phyloP scores from a whole-genome alignment of 176 grass and related monocot species.

The Bromus sterilis region DNA sequence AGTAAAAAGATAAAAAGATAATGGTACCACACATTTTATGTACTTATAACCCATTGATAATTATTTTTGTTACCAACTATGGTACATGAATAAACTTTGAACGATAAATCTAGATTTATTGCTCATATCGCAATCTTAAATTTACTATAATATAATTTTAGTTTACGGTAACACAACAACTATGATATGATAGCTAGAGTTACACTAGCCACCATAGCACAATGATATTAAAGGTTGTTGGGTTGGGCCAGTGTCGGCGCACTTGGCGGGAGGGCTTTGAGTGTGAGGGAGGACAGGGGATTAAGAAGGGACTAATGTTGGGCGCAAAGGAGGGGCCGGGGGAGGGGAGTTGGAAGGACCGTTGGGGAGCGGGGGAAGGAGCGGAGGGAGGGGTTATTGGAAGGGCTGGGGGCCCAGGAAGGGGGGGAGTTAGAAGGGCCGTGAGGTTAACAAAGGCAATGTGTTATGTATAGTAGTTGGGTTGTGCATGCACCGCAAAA shows the following conservation, averaged over 20 bases:
- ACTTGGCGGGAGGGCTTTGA: neutral
- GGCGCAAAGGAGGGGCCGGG: no score
- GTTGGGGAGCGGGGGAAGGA: no score
- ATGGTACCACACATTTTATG: neutral
- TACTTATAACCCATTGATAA: neutral
- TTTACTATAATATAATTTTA: neutral
- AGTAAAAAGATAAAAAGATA: no score
- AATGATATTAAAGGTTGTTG: neutral
- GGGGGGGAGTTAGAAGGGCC: neutral
- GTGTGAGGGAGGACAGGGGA: neutral
- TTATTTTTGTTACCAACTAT: neutral
- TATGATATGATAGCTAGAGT: neutral
- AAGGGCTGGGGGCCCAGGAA: neutral
- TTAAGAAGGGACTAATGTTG: neutral
- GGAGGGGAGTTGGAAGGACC: no score
- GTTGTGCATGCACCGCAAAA: no score
- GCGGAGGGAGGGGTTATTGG: no score
- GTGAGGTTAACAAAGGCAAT: neutral
- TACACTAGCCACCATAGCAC: neutral
- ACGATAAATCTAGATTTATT: neutral
- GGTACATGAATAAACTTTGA: neutral
- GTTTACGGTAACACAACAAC: neutral
- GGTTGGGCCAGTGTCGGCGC: neutral
- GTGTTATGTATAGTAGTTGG: no score
- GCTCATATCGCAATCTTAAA: neutral